A percentile compares a stretch with the other conserved stretches of the same genome.
phyloP scores from a whole-genome alignment of 495 filamentous ascomycete genomes.

The Chaetomium cochliodes region DNA sequence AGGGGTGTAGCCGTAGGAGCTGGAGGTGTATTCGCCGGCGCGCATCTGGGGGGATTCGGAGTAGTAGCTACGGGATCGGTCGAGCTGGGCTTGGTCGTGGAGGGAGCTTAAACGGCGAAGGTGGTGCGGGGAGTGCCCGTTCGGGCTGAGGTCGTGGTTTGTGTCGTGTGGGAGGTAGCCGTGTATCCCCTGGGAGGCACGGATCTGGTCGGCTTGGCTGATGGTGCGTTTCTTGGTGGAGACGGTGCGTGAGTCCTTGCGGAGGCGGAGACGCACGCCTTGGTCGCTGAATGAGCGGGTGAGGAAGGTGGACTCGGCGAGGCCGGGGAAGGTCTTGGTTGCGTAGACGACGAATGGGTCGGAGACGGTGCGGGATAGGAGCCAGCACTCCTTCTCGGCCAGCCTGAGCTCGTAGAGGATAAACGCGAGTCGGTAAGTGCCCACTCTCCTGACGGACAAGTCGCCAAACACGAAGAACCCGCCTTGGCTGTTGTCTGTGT shows the following conservation, averaged over 20 bases:
- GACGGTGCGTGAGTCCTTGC: conserved; percentile 67
- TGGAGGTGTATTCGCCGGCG: conserved; percentile 20
- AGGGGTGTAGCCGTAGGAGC: conserved; percentile 25
- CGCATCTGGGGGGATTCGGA: conserved; percentile 30
- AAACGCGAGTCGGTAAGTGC: conserved; percentile 77
- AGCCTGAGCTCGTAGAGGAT: conserved; percentile 89
- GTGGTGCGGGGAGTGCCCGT: conserved; percentile 22
- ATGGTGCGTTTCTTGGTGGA: conserved; percentile 46
- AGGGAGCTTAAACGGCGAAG: conserved; percentile 27
- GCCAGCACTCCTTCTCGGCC: conserved; percentile 43
- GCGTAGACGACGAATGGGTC: conserved; percentile 72
- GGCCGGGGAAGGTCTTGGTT: conserved; percentile 79
- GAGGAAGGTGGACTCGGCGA: conserved; percentile 87
- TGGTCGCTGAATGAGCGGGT: conserved; percentile 94
- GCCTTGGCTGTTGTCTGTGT: conserved; percentile 86
- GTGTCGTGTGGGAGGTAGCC: conserved; percentile 22
- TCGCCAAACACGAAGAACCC: conserved; percentile 98
- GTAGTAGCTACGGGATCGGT: conserved; percentile 29
- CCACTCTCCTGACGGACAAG: conserved; percentile 79
- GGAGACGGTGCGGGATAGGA: conserved; percentile 69
- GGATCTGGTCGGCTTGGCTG: conserved; percentile 22
- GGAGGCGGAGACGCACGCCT: conserved; percentile 81
- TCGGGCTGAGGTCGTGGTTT: conserved; percentile 31
- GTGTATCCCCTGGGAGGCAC: conserved; percentile 20
- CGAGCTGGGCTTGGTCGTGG: conserved; percentile 23